Conservation (phyloP, 257 asterid genomes). For the Primulina tabacum region DNA sequence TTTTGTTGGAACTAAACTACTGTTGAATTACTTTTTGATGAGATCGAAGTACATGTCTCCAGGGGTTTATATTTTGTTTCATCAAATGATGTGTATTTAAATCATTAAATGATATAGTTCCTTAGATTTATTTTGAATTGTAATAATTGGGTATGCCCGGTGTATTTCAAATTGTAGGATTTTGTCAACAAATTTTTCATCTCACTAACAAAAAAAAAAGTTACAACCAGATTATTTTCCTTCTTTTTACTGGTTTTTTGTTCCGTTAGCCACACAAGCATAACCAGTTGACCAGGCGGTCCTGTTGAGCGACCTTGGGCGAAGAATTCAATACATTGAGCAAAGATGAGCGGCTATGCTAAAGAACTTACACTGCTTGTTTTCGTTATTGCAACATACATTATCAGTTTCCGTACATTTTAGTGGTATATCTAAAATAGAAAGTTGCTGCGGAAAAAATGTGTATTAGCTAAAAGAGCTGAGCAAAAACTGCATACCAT, state of each 20-base stretch:
- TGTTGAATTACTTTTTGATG: neutral
- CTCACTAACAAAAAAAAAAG: neutral
- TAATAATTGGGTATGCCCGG: neutral
- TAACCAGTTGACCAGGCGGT: conserved; percentile 7
- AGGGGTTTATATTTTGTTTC: neutral
- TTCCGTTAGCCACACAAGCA: neutral
- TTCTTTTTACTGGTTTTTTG: neutral
- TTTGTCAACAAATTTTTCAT: neutral
- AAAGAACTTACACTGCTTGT: conserved; percentile 12
- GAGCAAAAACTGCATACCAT: conserved; percentile 50
- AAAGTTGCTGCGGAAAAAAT: neutral
- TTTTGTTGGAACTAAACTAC: neutral
- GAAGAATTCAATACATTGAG: conserved; percentile 17
- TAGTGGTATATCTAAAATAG: conserved; percentile 10
- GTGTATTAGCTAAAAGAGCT: conserved; percentile 20
- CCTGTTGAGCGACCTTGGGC: neutral
- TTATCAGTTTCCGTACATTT: conserved; percentile 15
- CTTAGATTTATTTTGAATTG: neutral
- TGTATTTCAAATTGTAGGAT: too few species aligned
- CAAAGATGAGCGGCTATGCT: conserved; percentile 10
- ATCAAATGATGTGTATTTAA: neutral
- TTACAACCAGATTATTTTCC: neutral
- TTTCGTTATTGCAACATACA: conserved; percentile 7
- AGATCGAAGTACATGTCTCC: neutral
- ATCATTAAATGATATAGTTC: neutral